Evolutionary conservation across 208 protist genomes (phyloP), one percentile per base, ranked within the genome.

Genomic region (Leishmania gerbilli): DNA sequence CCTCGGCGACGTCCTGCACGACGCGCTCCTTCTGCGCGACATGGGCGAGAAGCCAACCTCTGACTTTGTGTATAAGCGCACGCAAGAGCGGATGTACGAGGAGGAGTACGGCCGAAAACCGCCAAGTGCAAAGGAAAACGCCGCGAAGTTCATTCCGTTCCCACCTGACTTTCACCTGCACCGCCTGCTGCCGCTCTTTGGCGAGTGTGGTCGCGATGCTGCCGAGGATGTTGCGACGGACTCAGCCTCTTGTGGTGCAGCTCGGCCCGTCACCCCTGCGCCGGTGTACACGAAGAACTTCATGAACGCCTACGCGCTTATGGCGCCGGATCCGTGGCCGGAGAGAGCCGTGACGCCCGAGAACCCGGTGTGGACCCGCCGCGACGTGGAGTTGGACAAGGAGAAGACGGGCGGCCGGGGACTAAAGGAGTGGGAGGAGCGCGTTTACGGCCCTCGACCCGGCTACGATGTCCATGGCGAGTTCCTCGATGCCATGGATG

Each of bases 11-110:
- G 91, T 97, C 55, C 76, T 97, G 78, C 86, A 97, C 85, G 94
- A 97, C 47, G 94, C 94, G 17, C 83, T 97, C 31, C 76, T 60
- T 49, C 31, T 95, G 86, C 92, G 94, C 8, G 94, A 97, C 83
- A 87, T 89, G 83, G 94, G 94, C n/a, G 83, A 95, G 76, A 93
- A 95, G 84, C 90, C 94, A 15, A 88, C 85, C 27, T 72, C 87
- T 9, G 92, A 97, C 79, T 97, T 97, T 83, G 86, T 97, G 15
- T 95, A 97, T 87, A 95, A 97, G 78, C 89, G 89, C 1, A 90
- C 92, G 15, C 94, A 95, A 85, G 92, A 97, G 80, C 89, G 92
- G 51, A 86, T 95, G 71, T 97, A 97, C 81, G 94, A 95, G 84
- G 92, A 88, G 81, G 89, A 95, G 87, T 93, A 95, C 80, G 94